phyloP scores from a whole-genome alignment of 2,329 filamentous ascomycete species.

The Paracoccidioides lutzii region DNA sequence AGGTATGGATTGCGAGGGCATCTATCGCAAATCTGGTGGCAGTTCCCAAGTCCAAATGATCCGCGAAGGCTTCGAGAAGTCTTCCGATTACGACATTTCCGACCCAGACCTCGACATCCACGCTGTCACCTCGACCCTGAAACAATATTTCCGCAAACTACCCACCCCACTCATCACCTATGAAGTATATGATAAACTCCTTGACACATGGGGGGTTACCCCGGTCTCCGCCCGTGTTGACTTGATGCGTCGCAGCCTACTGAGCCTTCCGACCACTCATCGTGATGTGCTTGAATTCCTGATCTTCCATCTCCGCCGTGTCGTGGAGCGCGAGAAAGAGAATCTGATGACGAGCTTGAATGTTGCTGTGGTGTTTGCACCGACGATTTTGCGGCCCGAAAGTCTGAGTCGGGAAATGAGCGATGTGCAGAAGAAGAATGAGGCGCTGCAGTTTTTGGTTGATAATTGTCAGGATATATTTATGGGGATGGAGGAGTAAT shows the following conservation, averaged over 20 bases:
- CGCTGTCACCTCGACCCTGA: constrained; percentile 85
- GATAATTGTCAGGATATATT: constrained; percentile 82
- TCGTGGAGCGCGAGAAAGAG: constrained; percentile 67
- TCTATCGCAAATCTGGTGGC: constrained; percentile 94
- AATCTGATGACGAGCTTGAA: constrained; percentile 97
- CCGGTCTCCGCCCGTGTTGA: constrained; percentile 55
- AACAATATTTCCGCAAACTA: constrained; percentile 93
- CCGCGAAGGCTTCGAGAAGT: constrained; percentile 77
- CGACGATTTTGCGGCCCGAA: constrained; percentile 87
- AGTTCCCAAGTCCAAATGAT: constrained; percentile 82
- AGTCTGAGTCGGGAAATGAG: constrained; percentile 90
- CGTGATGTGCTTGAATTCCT: constrained; percentile 84
- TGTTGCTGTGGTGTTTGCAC: constrained; percentile 90
- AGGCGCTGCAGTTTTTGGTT: constrained; percentile 82
- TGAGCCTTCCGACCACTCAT: constrained; percentile 69
- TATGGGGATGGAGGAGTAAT: constrained; percentile 26
- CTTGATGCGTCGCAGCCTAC: constrained; percentile 60
- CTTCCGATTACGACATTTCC: constrained; percentile 73
- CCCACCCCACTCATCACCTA: constrained; percentile 82
- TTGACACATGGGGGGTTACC: constrained; percentile 55
- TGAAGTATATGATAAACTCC: constrained; percentile 76
- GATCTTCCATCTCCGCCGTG: constrained; percentile 80
- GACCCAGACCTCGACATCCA: constrained; percentile 92
- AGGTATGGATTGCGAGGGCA: constrained; percentile 88
- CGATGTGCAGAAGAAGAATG: constrained; percentile 87